A percentile compares a stretch with the other conserved stretches of the same genome.
Evolutionary conservation across 2,329 filamentous ascomycete genomes (phyloP).

Genomic region (Drechslera avenae): DNA sequence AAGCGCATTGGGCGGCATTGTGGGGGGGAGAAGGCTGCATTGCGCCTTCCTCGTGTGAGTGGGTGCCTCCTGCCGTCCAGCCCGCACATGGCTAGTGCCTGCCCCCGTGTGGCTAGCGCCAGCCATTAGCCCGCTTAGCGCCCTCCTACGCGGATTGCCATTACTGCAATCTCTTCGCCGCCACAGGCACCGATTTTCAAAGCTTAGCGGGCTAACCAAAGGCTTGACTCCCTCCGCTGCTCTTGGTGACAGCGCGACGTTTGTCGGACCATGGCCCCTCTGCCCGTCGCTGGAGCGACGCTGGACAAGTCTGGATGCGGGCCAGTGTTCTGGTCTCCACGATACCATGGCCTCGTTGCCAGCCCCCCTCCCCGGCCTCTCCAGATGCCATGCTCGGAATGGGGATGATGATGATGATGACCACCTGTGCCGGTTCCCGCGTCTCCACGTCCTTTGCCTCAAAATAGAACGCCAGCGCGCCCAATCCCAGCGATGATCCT

Average conservation of each 20-base stretch:
- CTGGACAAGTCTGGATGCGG: neutral
- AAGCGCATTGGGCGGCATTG: constrained; percentile 10
- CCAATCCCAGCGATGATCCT: constrained; percentile 30
- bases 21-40: constrained; percentile 8
- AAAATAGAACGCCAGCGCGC: constrained; percentile 32
- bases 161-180: constrained; percentile 18
- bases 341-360: constrained; percentile 2
- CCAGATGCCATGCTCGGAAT: no score
- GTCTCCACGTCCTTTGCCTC: constrained; percentile 17
- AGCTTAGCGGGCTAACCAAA: constrained; percentile 28
- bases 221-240: constrained; percentile 18
- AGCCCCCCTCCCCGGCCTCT: neutral
- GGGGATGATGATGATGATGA: no score
- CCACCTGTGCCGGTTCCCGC: constrained; percentile 15
- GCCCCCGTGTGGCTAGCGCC: no score
- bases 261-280: no score
- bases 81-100: no score
- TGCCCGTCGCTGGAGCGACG: neutral
- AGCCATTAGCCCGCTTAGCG: neutral
- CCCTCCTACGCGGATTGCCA: constrained; percentile 5
- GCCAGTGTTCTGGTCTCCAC: neutral
- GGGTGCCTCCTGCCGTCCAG: no score
- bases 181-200: constrained; percentile 4
- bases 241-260: constrained; percentile 13
- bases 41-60: no score